Percentiles rank a stretch among this genome's conserved stretches.
phyloP scores from a whole-genome alignment of 305 asterid species.

The Solanum hybrid region DNA sequence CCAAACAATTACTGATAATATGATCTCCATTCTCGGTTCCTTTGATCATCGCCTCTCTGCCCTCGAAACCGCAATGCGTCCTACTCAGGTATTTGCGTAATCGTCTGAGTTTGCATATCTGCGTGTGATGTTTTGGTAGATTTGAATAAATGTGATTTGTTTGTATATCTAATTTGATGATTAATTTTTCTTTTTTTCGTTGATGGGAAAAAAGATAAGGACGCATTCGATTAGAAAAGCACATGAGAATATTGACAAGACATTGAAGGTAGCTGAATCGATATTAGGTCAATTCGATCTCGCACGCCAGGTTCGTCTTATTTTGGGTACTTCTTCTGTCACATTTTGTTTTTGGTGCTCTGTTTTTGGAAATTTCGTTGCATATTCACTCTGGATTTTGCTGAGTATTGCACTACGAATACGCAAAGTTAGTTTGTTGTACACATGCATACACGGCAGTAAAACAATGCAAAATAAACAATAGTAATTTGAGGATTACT shows the following conservation, averaged over 20 bases:
- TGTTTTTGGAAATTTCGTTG: neutral
- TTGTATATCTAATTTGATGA: neutral
- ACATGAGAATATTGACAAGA: constrained; percentile 81
- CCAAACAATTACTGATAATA: constrained; percentile 68
- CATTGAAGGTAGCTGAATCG: constrained; percentile 66
- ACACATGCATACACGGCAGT: neutral
- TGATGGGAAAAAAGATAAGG: constrained; percentile 28
- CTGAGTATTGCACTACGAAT: neutral
- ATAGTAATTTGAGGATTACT: no score
- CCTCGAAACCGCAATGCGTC: constrained; percentile 99
- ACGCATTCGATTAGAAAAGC: constrained; percentile 95
- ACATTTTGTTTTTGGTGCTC: neutral
- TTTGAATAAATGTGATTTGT: neutral
- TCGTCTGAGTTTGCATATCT: neutral
- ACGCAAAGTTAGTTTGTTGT: neutral
- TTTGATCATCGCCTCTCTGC: constrained; percentile 97
- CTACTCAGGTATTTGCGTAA: constrained; percentile 56
- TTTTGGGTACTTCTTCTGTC: neutral
- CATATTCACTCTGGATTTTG: neutral
- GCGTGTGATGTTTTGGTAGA: neutral
- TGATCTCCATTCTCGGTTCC: constrained; percentile 85
- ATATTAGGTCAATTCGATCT: constrained; percentile 69
- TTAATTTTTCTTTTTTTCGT: neutral
- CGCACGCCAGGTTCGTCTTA: constrained; percentile 50
- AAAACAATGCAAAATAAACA: no score